Conservation (phyloP, 768 basidiomycete species). For the Cubamyces lactineus region DNA sequence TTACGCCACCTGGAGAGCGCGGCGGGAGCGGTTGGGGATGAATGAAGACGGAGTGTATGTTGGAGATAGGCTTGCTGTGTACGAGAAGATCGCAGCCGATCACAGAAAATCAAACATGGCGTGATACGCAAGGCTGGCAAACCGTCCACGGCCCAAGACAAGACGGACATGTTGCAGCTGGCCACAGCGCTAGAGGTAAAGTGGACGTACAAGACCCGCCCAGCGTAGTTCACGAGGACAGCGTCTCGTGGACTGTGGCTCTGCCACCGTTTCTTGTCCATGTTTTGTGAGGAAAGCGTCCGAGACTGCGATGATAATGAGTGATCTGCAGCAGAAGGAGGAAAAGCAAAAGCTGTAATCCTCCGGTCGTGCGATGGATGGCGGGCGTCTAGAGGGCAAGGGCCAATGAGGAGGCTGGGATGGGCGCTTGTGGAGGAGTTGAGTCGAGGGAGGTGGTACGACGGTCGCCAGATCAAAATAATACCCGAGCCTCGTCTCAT, state of each 20-base stretch:
- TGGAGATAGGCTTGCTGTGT: not conserved
- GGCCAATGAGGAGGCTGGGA: conserved; percentile 12
- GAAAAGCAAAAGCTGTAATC: not conserved
- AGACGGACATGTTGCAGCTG: conserved; percentile 1
- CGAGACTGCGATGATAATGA: not conserved
- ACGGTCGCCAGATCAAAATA: conserved; percentile 29
- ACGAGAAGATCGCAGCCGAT: conserved; percentile 1
- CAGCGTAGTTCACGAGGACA: not conserved
- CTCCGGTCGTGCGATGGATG: conserved; percentile 4
- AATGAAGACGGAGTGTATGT: too few relatives aligned
- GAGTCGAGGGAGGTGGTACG: conserved; percentile 32
- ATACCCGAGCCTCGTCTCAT: conserved; percentile 33
- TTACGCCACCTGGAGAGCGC: conserved; percentile 1
- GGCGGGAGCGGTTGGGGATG: not conserved
- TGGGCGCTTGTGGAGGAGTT: not conserved
- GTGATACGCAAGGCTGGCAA: conserved; percentile 9
- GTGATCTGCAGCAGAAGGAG: not conserved
- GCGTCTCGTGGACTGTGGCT: not conserved
- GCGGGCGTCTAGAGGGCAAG: conserved; percentile 8
- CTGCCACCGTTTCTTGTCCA: not conserved
- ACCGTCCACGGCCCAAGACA: not conserved
- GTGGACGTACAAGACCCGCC: conserved; percentile 21
- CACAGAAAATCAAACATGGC: conserved; percentile 1
- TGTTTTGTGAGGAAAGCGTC: not conserved
- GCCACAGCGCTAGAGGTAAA: conserved; percentile 2